Conservation (phyloP, 2,329 filamentous ascomycete genomes). For the Fusarium secorum region DNA sequence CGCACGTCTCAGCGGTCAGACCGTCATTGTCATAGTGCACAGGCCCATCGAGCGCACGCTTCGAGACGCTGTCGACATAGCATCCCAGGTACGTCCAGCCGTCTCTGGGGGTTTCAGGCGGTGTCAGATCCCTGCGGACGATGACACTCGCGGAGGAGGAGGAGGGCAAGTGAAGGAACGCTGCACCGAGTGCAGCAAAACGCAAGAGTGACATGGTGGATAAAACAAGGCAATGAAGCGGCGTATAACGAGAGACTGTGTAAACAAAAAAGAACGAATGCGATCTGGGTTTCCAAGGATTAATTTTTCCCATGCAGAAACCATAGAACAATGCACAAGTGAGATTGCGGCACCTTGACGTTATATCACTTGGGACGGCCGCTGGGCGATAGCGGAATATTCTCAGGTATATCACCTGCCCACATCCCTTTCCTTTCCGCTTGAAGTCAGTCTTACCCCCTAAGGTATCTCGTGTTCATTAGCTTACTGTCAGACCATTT, state of each 20-base stretch:
- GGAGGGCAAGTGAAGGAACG: conserved; percentile 29
- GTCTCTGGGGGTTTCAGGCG: conserved; percentile 22
- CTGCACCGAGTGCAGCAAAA: conserved; percentile 31
- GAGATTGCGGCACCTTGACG: not conserved
- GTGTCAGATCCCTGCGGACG: conserved; percentile 34
- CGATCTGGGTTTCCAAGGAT: conserved; percentile 6
- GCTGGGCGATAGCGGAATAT: not conserved
- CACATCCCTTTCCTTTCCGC: not conserved
- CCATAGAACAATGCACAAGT: not conserved
- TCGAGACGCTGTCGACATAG: conserved; percentile 35
- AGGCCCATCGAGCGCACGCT: conserved; percentile 33
- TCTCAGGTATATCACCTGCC: not conserved
- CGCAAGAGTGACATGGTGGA: conserved; percentile 20
- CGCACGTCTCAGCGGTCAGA: conserved; percentile 55
- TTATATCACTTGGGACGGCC: conserved; percentile 27
- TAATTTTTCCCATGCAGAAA: conserved; percentile 2
- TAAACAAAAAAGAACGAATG: conserved; percentile 9
- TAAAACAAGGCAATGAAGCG: not conserved
- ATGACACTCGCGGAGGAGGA: conserved; percentile 31
- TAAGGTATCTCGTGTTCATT: conserved; percentile 12
- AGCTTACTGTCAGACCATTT: conserved; percentile 19
- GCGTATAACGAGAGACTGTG: conserved; percentile 16
- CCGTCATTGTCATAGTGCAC: conserved; percentile 32
- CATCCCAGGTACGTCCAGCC: conserved; percentile 40
- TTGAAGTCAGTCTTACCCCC: not conserved